Evolutionary conservation across 2,329 filamentous ascomycete genomes (phyloP).

Genomic region (Stachybotrys echinatus): DNA sequence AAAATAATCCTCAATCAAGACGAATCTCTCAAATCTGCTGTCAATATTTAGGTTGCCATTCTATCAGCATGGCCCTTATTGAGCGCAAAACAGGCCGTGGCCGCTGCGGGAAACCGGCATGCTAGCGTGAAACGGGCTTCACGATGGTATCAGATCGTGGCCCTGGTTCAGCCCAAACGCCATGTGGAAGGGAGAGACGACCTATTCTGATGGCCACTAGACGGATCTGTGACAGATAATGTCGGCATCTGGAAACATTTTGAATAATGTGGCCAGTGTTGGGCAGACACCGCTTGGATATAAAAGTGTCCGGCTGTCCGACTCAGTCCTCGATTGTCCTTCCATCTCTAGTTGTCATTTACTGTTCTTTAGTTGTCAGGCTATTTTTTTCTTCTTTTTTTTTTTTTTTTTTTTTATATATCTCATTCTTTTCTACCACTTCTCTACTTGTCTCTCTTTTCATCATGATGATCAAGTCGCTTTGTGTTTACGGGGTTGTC

Average conservation of each 20-base stretch:
- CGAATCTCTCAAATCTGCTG: too few relatives aligned
- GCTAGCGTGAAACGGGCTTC: slow-evolving; percentile 5
- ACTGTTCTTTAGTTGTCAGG: neutral
- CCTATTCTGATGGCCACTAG: neutral
- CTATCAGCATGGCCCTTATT: too few relatives aligned
- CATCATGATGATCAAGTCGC: slow-evolving; percentile 5
- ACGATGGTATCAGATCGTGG: slow-evolving; percentile 3
- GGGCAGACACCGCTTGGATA: too few relatives aligned
- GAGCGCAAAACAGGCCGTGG: too few relatives aligned
- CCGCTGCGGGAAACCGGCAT: too few relatives aligned
- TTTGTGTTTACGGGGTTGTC: slow-evolving; percentile 3
- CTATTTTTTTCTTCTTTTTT: neutral
- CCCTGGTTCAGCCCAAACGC: neutral
- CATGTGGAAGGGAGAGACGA: neutral
- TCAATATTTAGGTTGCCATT: too few relatives aligned
- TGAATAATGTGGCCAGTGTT: too few relatives aligned
- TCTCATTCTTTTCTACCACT: neutral
- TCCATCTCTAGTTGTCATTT: neutral
- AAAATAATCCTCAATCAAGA: too few relatives aligned
- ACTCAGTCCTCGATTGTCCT: neutral
- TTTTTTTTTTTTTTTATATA: neutral
- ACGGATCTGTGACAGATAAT: neutral
- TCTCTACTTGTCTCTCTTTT: too few relatives aligned
- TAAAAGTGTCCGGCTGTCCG: too few relatives aligned
- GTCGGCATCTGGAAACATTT: neutral